Conservation (phyloP, 345 rosid species). For the Linum lewisii region DNA sequence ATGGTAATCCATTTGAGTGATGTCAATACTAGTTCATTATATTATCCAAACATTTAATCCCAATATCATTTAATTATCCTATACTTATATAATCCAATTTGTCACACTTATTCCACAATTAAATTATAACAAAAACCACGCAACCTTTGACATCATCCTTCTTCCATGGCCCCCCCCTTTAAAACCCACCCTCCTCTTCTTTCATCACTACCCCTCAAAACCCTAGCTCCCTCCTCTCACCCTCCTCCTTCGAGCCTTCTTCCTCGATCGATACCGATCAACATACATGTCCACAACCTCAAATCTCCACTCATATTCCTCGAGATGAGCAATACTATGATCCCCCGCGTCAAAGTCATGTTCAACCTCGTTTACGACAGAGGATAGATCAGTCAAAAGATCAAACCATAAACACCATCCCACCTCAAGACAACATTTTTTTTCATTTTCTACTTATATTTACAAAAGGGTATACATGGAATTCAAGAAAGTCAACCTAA, state of each 20-base stretch:
- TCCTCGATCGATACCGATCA: background rate
- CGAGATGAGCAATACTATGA: constrained; percentile 35
- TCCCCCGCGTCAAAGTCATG: constrained; percentile 29
- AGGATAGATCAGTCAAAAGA: constrained; percentile 4
- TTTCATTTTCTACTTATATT: background rate
- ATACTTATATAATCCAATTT: no score
- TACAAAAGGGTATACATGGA: constrained; percentile 26
- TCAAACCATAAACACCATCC: background rate
- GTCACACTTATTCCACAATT: no score
- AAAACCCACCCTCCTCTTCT: background rate
- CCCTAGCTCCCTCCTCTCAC: background rate
- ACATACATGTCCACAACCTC: constrained; percentile 1
- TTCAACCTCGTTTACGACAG: constrained; percentile 29
- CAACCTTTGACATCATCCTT: no score
- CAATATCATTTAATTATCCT: no score
- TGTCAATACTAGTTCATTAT: no score
- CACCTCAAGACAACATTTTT: background rate
- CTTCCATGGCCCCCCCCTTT: background rate
- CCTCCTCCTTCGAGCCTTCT: background rate
- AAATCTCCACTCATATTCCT: background rate
- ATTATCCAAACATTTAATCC: no score
- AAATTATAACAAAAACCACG: no score
- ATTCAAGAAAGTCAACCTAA: constrained; percentile 25
- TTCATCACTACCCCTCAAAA: background rate
- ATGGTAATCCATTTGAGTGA: no score